Percentiles rank a stretch among this genome's conserved stretches.
These are phyloP conservation scores for Paraglomus occultum DNA, from an alignment of 192 early-diverging fungal genomes.

Conservation along the genomic window DNA sequence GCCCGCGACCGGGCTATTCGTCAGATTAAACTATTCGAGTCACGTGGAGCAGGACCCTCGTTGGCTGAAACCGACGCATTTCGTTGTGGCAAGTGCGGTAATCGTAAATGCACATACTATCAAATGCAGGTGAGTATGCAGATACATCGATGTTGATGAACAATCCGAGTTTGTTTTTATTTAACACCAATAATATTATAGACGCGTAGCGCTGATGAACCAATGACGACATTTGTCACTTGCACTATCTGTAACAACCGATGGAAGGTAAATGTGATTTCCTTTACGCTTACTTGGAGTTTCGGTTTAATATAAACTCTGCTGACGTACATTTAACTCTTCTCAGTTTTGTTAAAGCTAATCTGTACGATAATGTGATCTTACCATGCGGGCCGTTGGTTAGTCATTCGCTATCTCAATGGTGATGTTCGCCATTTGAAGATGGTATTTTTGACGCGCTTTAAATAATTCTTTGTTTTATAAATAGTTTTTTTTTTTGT, in stretches of 20 bases:
- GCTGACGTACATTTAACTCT: too few species aligned
- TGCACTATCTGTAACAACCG: constrained; percentile 81
- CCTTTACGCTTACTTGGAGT: too few species aligned
- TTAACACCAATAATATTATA: constrained; percentile 26
- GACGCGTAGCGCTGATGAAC: constrained; percentile 97
- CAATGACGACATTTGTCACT: constrained; percentile 98
- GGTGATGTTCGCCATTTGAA: too few species aligned
- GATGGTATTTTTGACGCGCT: too few species aligned
- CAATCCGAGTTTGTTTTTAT: background rate
- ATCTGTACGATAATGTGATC: too few species aligned
- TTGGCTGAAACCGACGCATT: constrained; percentile 92
- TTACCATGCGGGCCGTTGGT: too few species aligned
- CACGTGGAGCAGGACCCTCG: constrained; percentile 67
- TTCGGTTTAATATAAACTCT: too few species aligned
- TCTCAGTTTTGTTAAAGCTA: too few species aligned
- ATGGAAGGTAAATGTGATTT: constrained; percentile 62
- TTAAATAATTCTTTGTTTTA: too few species aligned
- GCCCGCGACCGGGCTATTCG: constrained; percentile 66
- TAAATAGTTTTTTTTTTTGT: too few species aligned
- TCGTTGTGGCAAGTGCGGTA: constrained; percentile 89
- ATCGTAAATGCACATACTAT: constrained; percentile 84
- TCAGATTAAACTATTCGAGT: constrained; percentile 72
- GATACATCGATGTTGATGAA: background rate
- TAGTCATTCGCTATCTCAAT: too few species aligned
- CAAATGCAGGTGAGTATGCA: constrained; percentile 70